Evolutionary conservation across 805 yeast genomes (phyloP), one percentile per base, ranked within the genome.

Genomic region (Starmerella stellata): DNA sequence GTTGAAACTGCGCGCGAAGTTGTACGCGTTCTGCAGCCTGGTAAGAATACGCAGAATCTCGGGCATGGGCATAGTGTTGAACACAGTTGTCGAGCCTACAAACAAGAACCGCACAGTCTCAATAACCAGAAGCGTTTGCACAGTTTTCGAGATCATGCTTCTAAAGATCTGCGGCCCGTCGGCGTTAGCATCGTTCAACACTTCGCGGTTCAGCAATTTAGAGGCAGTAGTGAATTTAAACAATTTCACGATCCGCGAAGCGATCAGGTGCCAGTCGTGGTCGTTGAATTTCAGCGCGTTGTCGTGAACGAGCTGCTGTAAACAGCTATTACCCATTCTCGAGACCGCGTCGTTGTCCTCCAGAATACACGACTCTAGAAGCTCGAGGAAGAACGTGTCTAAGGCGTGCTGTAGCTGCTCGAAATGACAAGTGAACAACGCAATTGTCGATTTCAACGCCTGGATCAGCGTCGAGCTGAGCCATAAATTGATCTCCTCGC

Each of bases 291-390:
- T 73, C 7, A 58, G 49, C 47, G 75, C 70, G 53, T 90, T 92
- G 45, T 78, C 78, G n/a, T 75, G 59, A 41, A 90, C 68, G 44
- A 90, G 64, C 46, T 75, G 78, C 48, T 78, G 77, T 42, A 90
- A 65, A 55, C 98, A 85, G 7, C 87, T 72, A 52, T 92, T 70
- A 25, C 98, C 99, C 47, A 87, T 87, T 50, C 93, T 69, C 0
- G 95, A 92, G 50, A 92, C 83, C 0, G 96, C 85, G 52, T 90
- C 98, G 55, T 90, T 87, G 50, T 85, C 95, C 57, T 90, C 98
- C 50, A 94, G 82, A 37, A 90, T 81, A 59, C 98, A 90, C 4
- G 87, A 75, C 2, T 75, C 74, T 40, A 90, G 59, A 37, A 92
- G 64, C 16, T 72, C 73, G 57, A 92, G 64, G 55, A 78, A 82